Conservation (phyloP, 1,139 yeast species). For the Diutina sp. region DNA sequence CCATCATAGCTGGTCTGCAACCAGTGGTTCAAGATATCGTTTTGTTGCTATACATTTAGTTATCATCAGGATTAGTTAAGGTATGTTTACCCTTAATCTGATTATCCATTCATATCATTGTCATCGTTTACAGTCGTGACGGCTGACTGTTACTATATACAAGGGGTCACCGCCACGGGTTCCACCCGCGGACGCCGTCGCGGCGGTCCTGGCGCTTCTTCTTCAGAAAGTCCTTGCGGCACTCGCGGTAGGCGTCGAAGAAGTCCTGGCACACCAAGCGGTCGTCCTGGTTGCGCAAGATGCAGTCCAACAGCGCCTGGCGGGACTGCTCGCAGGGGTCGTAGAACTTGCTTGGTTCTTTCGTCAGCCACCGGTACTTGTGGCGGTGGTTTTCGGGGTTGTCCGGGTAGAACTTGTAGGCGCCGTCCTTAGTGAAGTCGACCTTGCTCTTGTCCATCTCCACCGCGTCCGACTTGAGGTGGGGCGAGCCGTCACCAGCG, state of each 20-base stretch:
- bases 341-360: conserved; percentile 73
- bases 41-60: too few relatives aligned
- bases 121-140: too few relatives aligned
- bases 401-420: conserved; percentile 73
- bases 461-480: not conserved
- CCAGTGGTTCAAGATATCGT: too few relatives aligned
- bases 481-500: not conserved
- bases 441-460: conserved; percentile 31
- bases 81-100: too few relatives aligned
- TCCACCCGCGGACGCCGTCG: conserved; percentile 33
- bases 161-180: not conserved
- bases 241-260: conserved; percentile 86
- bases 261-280: conserved; percentile 69
- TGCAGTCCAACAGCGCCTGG: conserved; percentile 73
- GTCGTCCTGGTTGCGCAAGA: conserved; percentile 64
- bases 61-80: too few relatives aligned
- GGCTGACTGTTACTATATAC: too few relatives aligned
- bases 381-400: conserved; percentile 54
- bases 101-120: too few relatives aligned
- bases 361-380: conserved; percentile 46
- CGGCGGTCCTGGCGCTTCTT: conserved; percentile 24
- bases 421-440: conserved; percentile 46
- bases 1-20: too few relatives aligned
- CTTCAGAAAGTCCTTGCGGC: conserved; percentile 68
- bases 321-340: conserved; percentile 92